Evolutionary conservation across 441 rosid genomes (phyloP).

Genomic region (Aquilaria agallochum): DNA sequence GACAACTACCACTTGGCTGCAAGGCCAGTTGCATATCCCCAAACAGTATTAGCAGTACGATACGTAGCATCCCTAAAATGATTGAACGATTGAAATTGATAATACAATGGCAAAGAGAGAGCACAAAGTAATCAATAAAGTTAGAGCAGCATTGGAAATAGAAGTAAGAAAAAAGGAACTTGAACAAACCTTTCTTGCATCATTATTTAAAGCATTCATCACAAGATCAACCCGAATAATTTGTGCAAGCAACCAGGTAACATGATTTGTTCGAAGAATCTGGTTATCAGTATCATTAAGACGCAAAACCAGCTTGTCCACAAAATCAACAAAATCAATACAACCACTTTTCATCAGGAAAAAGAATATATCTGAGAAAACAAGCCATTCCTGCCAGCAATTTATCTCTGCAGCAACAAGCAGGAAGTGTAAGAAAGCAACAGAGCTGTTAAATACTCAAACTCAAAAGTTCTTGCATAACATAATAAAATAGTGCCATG

Average conservation of each 20-base stretch:
- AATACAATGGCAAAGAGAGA: no score
- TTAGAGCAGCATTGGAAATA: background rate
- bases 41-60: no score
- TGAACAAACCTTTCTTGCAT: constrained; percentile 71
- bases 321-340: constrained; percentile 91
- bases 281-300: constrained; percentile 73
- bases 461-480: background rate
- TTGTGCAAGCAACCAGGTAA: constrained; percentile 95
- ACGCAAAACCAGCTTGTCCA: constrained; percentile 82
- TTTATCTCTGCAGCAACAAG: constrained; percentile 62
- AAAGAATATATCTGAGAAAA: constrained; percentile 87
- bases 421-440: background rate
- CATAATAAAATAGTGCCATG: no score
- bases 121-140: no score
- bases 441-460: background rate
- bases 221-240: constrained; percentile 86
- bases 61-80: no score
- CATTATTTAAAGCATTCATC: constrained; percentile 68
- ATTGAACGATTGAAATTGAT: no score
- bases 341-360: constrained; percentile 92
- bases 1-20: no score
- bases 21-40: no score
- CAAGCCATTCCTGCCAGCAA: constrained; percentile 99
- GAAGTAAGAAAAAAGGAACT: background rate
- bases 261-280: constrained; percentile 94